Conservation (phyloP, 2,329 filamentous ascomycete genomes). For the Penicillium concentricum region DNA sequence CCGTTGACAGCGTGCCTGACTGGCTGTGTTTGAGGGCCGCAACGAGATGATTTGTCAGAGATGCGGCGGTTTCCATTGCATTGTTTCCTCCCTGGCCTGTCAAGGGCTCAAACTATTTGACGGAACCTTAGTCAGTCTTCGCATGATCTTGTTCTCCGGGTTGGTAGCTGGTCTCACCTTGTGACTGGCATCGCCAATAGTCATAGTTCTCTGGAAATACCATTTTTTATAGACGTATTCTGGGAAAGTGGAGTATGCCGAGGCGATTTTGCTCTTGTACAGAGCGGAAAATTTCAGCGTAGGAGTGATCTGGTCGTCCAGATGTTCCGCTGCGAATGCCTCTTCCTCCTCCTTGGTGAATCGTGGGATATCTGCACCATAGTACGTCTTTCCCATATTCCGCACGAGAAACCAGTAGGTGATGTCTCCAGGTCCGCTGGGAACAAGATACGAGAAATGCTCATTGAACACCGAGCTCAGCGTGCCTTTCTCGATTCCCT, state of each 20-base stretch:
- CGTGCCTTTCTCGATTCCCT: conserved; percentile 12
- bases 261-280: conserved; percentile 15
- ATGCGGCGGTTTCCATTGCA: conserved; percentile 20
- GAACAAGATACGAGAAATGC: conserved; percentile 20
- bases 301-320: conserved; percentile 18
- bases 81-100: conserved; percentile 21
- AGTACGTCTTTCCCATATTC: conserved; percentile 17
- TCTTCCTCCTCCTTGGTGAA: conserved; percentile 23
- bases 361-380: conserved; percentile 21
- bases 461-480: conserved; percentile 17
- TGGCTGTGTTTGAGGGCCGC: neutral
- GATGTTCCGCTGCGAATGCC: conserved; percentile 12
- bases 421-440: conserved; percentile 18
- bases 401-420: conserved; percentile 26
- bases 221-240: conserved; percentile 23
- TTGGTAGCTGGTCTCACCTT: conserved; percentile 6
- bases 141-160: neutral
- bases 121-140: neutral
- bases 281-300: conserved; percentile 23
- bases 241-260: conserved; percentile 13
- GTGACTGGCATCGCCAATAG: conserved; percentile 18
- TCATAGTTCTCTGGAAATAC: conserved; percentile 16
- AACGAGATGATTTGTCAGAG: conserved; percentile 17
- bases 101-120: conserved; percentile 15
- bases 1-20: neutral